phyloP scores from a whole-genome alignment of 352 stramenopile species.

The Phytophthora sp. region DNA sequence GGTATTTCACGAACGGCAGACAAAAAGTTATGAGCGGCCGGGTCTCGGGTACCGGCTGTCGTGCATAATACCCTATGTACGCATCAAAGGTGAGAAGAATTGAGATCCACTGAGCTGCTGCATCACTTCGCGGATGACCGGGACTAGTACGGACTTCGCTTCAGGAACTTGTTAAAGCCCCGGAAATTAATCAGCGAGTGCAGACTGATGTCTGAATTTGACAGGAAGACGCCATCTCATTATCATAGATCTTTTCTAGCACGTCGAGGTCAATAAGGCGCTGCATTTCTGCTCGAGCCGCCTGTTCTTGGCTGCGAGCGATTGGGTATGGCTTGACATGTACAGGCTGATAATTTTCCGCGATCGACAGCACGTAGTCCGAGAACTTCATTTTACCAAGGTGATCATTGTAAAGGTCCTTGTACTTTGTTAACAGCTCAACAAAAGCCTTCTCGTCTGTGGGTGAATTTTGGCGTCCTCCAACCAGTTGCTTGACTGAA shows the following conservation, averaged over 20 bases:
- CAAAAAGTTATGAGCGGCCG: conserved; percentile 7
- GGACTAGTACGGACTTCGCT: background rate
- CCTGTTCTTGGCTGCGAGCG: conserved; percentile 1
- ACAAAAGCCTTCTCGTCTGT: background rate
- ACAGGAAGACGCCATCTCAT: conserved; percentile 3
- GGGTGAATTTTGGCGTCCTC: conserved; percentile 2
- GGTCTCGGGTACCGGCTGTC: background rate
- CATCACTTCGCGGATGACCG: background rate
- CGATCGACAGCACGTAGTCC: background rate
- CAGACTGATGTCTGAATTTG: conserved; percentile 6
- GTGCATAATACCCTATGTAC: conserved; percentile 10
- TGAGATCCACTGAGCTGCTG: conserved; percentile 1
- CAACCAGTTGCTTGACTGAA: background rate
- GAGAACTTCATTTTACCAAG: conserved; percentile 8
- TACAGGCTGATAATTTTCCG: background rate
- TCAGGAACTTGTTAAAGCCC: conserved; percentile 13
- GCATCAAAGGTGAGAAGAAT: conserved; percentile 13
- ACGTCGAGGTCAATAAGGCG: conserved; percentile 1
- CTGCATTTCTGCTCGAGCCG: conserved; percentile 1
- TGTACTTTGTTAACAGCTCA: background rate
- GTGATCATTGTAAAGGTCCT: conserved; percentile 1
- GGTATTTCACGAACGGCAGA: conserved; percentile 9
- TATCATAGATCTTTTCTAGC: conserved; percentile 16
- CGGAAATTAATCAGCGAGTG: conserved; percentile 6
- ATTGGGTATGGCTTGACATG: conserved; percentile 1